Conservation (phyloP, 2,329 filamentous ascomycete species). For the Sphaerulina musiva region DNA sequence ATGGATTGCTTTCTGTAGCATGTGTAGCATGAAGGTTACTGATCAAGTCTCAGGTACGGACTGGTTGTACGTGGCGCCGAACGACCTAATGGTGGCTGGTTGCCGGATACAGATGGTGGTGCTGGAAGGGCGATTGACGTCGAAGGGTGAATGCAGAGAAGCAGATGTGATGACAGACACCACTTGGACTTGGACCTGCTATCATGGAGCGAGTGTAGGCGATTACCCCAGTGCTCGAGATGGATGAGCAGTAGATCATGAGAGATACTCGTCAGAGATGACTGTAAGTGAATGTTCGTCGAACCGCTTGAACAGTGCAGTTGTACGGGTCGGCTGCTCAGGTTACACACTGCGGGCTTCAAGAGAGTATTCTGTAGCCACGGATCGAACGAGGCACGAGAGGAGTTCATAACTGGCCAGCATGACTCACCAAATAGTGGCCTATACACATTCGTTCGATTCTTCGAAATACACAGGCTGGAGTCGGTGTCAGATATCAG, state of each 20-base stretch:
- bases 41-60: conserved; percentile 53
- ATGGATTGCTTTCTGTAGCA: not conserved
- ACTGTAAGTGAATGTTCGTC: not conserved
- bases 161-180: not conserved
- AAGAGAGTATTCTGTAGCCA: not conserved
- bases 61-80: conserved; percentile 82
- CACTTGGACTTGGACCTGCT: too few species aligned
- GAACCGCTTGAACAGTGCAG: not conserved
- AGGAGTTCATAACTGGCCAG: not conserved
- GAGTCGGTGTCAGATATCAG: too few species aligned
- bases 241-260: not conserved
- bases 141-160: conserved; percentile 28
- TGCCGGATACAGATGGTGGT: conserved; percentile 58
- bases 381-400: not conserved
- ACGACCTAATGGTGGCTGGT: conserved; percentile 75
- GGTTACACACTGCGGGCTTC: not conserved
- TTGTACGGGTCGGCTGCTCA: not conserved
- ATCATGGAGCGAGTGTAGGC: not conserved
- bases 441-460: not conserved
- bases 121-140: conserved; percentile 36
- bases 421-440: not conserved
- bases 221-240: not conserved
- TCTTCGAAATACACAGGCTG: not conserved
- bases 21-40: not conserved
- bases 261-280: not conserved